Evolutionary conservation across 2,329 filamentous ascomycete genomes (phyloP).

Genomic region (Fusarium austroafricanum): DNA sequence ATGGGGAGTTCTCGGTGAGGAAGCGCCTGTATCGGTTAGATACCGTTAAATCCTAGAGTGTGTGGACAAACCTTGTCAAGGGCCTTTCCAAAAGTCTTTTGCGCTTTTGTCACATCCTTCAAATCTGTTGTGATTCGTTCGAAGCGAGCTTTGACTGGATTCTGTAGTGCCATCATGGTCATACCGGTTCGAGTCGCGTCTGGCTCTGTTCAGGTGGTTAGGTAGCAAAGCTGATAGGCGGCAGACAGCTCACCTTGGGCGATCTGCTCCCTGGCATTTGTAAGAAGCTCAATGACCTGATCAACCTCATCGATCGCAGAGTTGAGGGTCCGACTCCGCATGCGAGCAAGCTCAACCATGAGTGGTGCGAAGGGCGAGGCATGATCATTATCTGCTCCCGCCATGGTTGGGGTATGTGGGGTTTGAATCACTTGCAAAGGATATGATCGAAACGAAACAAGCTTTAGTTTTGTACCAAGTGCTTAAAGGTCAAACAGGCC

Average conservation of each 20-base stretch:
- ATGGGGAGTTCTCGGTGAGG: slow-evolving; percentile 74
- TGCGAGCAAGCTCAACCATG: slow-evolving; percentile 78
- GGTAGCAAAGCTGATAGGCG: background rate
- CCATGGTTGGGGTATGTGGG: slow-evolving; percentile 44
- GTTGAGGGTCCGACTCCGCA: slow-evolving; percentile 75
- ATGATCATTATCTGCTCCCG: slow-evolving; percentile 51
- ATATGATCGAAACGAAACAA: background rate
- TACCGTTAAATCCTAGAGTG: background rate
- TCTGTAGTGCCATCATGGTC: slow-evolving; percentile 85
- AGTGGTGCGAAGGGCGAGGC: slow-evolving; percentile 65
- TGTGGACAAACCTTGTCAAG: slow-evolving; percentile 75
- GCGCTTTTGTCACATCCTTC: slow-evolving; percentile 83
- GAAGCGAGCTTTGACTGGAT: slow-evolving; percentile 83
- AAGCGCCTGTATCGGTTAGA: slow-evolving; percentile 49
- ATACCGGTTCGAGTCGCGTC: slow-evolving; percentile 72
- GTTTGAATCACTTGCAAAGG: background rate
- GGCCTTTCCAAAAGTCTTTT: slow-evolving; percentile 86
- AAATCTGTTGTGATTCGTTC: slow-evolving; percentile 84
- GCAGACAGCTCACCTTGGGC: slow-evolving; percentile 65
- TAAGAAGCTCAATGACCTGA: slow-evolving; percentile 81
- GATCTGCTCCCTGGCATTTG: slow-evolving; percentile 78
- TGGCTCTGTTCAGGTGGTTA: slow-evolving; percentile 45
- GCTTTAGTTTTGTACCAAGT: background rate
- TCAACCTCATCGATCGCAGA: slow-evolving; percentile 84
- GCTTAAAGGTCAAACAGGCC: background rate